Conservation (phyloP, 2,329 filamentous ascomycete species). For the Chrysosporium queenslandicum region DNA sequence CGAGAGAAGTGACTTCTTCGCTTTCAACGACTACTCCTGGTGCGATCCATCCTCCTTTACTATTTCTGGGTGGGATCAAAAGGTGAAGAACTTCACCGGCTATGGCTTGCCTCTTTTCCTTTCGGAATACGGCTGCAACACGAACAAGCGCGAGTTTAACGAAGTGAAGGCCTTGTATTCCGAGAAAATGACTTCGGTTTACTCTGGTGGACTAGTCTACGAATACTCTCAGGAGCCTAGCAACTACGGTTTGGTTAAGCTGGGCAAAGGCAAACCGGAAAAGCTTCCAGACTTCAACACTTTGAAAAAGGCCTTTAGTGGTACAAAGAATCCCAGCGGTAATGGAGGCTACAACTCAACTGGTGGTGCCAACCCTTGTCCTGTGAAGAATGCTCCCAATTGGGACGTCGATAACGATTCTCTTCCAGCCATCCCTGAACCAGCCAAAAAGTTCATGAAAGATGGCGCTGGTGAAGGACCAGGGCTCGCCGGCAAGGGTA, state of each 20-base stretch:
- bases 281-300: constrained; percentile 54
- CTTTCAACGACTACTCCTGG: constrained; percentile 75
- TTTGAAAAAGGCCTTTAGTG: constrained; percentile 43
- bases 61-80: constrained; percentile 70
- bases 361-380: constrained; percentile 46
- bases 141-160: constrained; percentile 68
- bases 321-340: constrained; percentile 44
- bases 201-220: constrained; percentile 93
- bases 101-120: constrained; percentile 89
- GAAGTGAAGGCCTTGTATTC: constrained; percentile 74
- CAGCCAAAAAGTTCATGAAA: constrained; percentile 48
- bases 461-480: constrained; percentile 48
- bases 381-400: constrained; percentile 40
- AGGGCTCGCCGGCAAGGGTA: constrained; percentile 48
- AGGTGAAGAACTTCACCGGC: constrained; percentile 76
- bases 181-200: constrained; percentile 72
- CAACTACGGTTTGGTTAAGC: constrained; percentile 67
- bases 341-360: constrained; percentile 51
- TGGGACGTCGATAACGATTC: constrained; percentile 47
- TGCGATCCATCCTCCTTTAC: constrained; percentile 70
- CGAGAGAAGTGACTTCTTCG: constrained; percentile 76
- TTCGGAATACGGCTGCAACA: constrained; percentile 87
- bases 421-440: constrained; percentile 49
- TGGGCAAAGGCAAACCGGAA: constrained; percentile 46
- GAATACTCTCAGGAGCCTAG: constrained; percentile 77